Evolutionary conservation across 2,329 filamentous ascomycete genomes (phyloP).

Genomic region (Phoma sp.): DNA sequence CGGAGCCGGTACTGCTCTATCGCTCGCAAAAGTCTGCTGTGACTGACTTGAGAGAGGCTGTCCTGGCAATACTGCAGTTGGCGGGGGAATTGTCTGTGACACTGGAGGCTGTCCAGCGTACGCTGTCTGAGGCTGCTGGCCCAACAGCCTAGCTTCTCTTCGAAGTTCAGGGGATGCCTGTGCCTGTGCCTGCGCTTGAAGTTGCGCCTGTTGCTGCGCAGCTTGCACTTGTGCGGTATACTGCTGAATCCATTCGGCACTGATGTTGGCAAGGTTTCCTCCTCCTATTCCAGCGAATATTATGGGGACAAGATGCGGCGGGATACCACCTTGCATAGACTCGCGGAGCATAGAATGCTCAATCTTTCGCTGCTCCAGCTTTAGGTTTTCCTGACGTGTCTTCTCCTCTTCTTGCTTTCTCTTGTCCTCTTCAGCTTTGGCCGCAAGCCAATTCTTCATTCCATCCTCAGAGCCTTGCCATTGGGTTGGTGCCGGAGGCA

Average conservation of each 20-base stretch:
- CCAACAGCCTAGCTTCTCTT: slow-evolving; percentile 52
- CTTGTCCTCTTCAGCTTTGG: slow-evolving; percentile 60
- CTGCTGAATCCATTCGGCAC: slow-evolving; percentile 58
- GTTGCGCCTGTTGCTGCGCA: slow-evolving; percentile 51
- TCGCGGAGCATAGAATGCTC: slow-evolving; percentile 61
- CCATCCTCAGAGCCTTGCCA: slow-evolving; percentile 60
- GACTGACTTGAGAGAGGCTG: slow-evolving; percentile 47
- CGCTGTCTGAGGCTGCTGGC: slow-evolving; percentile 42
- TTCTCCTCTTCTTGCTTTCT: slow-evolving; percentile 61
- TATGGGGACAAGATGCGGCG: slow-evolving; percentile 59
- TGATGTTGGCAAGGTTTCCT: slow-evolving; percentile 54
- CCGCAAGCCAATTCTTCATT: slow-evolving; percentile 58
- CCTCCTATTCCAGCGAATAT: slow-evolving; percentile 61
- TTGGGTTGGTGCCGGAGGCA: slow-evolving; percentile 54
- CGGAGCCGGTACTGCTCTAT: slow-evolving; percentile 42
- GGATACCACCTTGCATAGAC: slow-evolving; percentile 58
- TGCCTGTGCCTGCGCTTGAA: slow-evolving; percentile 49
- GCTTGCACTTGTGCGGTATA: slow-evolving; percentile 55
- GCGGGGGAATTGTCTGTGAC: slow-evolving; percentile 40
- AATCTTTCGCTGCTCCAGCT: slow-evolving; percentile 59
- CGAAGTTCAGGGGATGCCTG: slow-evolving; percentile 50
- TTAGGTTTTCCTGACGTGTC: slow-evolving; percentile 57
- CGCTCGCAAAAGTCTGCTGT: slow-evolving; percentile 41
- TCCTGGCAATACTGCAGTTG: slow-evolving; percentile 44
- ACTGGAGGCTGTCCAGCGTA: slow-evolving; percentile 41